These are phyloP conservation scores for Silene conica DNA, from an alignment of 148 eudicot genomes.

Conservation along the genomic window DNA sequence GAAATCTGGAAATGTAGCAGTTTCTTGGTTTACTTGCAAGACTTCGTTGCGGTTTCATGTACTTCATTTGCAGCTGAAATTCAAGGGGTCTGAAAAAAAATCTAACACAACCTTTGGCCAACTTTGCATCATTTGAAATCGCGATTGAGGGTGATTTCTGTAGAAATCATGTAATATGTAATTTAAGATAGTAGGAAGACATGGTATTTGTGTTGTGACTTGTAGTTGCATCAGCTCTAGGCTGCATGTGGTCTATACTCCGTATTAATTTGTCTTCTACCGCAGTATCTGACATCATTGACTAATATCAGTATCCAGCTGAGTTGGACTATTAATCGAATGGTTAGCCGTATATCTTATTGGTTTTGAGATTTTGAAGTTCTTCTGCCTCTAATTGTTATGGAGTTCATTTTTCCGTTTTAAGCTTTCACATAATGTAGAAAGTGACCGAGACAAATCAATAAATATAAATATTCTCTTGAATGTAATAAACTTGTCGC, in stretches of 20 bases:
- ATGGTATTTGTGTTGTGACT: constrained; percentile 1
- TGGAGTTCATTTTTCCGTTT: too few species aligned
- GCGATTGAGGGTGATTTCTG: constrained; percentile 8
- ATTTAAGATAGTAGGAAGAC: constrained; percentile 1
- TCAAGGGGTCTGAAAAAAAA: constrained; percentile 27
- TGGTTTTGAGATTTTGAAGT: neutral
- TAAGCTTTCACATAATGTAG: too few species aligned
- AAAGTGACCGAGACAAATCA: too few species aligned
- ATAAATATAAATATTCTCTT: too few species aligned
- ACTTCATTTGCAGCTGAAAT: constrained; percentile 3
- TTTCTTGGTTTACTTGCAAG: neutral
- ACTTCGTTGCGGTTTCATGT: neutral
- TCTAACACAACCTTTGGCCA: constrained; percentile 22
- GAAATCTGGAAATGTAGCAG: neutral
- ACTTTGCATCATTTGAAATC: constrained; percentile 17
- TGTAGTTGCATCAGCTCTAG: constrained; percentile 11
- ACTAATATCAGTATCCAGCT: constrained; percentile 20
- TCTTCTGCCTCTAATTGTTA: neutral
- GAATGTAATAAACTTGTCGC: too few species aligned
- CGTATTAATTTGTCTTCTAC: constrained; percentile 9
- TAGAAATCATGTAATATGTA: constrained; percentile 29
- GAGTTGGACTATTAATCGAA: constrained; percentile 11
- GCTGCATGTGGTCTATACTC: constrained; percentile 16
- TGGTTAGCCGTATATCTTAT: neutral
- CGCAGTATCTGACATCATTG: neutral